Evolutionary conservation across 495 filamentous ascomycete species (phyloP).

Genomic region (Collariella sp.): DNA sequence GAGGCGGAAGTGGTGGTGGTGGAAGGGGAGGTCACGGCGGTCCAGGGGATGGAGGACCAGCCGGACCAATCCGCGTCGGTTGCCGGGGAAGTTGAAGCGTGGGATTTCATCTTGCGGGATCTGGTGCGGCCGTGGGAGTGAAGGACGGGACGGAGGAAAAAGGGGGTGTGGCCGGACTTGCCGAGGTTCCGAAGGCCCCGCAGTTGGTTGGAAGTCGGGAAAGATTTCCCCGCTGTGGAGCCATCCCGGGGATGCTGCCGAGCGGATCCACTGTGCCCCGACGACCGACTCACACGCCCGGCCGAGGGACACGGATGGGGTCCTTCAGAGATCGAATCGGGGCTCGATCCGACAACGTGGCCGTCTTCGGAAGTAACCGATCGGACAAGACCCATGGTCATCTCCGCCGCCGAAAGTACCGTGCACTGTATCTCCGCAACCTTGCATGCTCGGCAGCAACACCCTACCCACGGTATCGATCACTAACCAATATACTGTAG

Average conservation of each 20-base stretch:
- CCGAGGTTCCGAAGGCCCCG: neutral
- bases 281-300: no score
- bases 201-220: no score
- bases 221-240: neutral
- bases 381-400: no score
- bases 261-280: no score
- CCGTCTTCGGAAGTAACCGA: no score
- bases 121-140: neutral
- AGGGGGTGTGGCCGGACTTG: neutral
- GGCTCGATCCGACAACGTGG: no score
- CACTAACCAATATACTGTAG: no score
- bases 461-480: no score
- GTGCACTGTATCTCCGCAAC: neutral
- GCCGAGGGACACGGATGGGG: no score
- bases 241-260: no score
- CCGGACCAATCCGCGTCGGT: neutral
- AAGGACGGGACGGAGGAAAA: neutral
- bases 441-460: neutral
- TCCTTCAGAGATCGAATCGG: no score
- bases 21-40: neutral
- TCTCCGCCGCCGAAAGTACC: neutral
- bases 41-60: constrained; percentile 16
- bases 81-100: neutral
- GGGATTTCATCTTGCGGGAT: neutral
- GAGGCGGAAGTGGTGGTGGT: neutral